Conservation (phyloP, 2,329 filamentous ascomycete species). For the Diaporthe vexans region DNA sequence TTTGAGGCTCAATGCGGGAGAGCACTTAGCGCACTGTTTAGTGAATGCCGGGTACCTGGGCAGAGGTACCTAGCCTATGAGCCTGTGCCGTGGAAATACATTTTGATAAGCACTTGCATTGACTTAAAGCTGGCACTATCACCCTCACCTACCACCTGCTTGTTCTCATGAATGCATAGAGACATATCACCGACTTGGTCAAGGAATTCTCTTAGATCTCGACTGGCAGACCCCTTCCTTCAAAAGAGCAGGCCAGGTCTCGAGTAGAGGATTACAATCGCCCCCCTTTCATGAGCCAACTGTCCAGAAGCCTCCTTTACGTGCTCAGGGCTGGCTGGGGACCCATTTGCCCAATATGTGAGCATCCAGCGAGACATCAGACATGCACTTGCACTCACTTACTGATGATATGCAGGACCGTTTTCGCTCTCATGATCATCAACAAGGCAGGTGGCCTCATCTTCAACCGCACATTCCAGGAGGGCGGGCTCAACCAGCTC, state of each 20-base stretch:
- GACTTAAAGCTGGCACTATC: neutral
- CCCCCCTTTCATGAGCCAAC: conserved; percentile 2
- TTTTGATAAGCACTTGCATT: conserved; percentile 3
- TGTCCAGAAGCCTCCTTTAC: conserved; percentile 20
- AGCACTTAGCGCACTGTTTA: conserved; percentile 23
- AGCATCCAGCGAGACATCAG: neutral
- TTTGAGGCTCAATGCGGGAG: conserved; percentile 27
- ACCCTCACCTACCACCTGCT: neutral
- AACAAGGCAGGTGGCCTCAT: conserved; percentile 98
- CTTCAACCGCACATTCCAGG: conserved; percentile 94
- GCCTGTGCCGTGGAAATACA: neutral
- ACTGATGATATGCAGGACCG: conserved; percentile 73
- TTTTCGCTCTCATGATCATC: conserved; percentile 96
- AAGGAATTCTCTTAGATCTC: neutral
- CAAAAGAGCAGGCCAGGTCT: neutral
- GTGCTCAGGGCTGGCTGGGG: conserved; percentile 15
- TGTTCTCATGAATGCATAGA: neutral
- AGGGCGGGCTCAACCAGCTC: conserved; percentile 86
- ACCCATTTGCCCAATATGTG: conserved; percentile 36
- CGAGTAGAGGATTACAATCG: neutral
- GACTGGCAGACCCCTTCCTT: too few species aligned
- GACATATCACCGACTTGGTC: neutral
- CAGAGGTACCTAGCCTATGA: neutral
- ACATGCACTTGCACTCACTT: neutral
- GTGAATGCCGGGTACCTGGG: conserved; percentile 1